A percentile compares a stretch with the other conserved stretches of the same genome.
These are phyloP conservation scores for Russula sp. DNA, from an alignment of 768 basidiomycete genomes.

Conservation along the genomic window DNA sequence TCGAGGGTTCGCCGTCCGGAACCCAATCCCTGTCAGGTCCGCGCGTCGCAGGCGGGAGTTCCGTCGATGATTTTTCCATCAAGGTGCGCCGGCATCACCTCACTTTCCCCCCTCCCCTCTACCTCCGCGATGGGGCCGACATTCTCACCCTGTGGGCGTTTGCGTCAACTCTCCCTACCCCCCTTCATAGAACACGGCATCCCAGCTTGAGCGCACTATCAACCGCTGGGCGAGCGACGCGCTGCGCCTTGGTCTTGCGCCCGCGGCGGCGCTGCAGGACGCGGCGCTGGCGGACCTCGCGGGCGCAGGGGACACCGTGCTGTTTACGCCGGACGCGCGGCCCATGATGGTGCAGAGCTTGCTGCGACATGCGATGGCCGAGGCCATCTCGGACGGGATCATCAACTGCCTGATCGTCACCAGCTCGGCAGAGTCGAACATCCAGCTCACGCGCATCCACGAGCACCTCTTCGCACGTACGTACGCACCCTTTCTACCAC, in stretches of 20 bases:
- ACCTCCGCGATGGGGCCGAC: not conserved
- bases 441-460: conserved; percentile 80
- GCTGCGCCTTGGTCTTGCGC: conserved; percentile 50
- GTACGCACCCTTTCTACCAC: conserved; percentile 29
- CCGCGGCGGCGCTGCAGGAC: conserved; percentile 47
- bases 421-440: conserved; percentile 76
- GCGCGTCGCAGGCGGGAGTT: conserved; percentile 46
- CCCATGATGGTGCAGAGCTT: conserved; percentile 75
- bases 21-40: conserved; percentile 29
- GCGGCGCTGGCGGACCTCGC: conserved; percentile 57
- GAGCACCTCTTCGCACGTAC: conserved; percentile 81
- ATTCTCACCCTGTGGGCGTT: not conserved
- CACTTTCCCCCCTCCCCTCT: not conserved
- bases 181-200: conserved; percentile 57
- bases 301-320: conserved; percentile 39
- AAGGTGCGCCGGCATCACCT: conserved; percentile 39
- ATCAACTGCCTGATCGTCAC: conserved; percentile 85
- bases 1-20: conserved; percentile 57
- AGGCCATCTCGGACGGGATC: conserved; percentile 70
- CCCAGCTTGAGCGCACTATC: conserved; percentile 62
- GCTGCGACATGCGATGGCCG: conserved; percentile 74
- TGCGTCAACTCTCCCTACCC: not conserved
- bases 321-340: conserved; percentile 28
- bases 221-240: conserved; percentile 86
- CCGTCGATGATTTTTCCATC: conserved; percentile 85